Base-by-base conservation (phyloP, 352 stramenopile genomes). In the Phytophthora pisi region DNA sequence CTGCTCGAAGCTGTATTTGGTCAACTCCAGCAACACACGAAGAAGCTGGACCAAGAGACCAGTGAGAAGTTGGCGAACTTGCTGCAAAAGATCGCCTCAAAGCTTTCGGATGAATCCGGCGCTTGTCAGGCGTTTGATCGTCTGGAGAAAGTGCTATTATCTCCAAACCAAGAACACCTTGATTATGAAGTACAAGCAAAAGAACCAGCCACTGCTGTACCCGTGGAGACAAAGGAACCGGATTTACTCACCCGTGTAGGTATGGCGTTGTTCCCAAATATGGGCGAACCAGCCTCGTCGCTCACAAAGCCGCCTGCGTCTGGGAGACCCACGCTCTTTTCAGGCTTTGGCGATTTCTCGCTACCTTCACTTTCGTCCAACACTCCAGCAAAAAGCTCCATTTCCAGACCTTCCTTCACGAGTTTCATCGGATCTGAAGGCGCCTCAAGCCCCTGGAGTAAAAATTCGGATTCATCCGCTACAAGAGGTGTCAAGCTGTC, bases 401-500 rank as follows among this genome's bases (percentile, higher is more conserved):
- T 68, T 31, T 60, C 65, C 16, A 74, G 34, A n/a, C 57, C 69
- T 26, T 77, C 69, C 9, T 47, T 71, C 40, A 58, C 15, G 10
- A 74, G 59, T 51, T 74, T 77, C 68, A 66, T 70, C 10, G 65
- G 55, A 55, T 46, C 69, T 50, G 64, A 74, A 3, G 23, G 9
- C n/a, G 46, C 57, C 34, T 28, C 52, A 8, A 64, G 49, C 47
- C 26, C 54, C 49, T 67, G 47, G 36, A 28, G 60, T 20, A 55
- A 55, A 62, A 49, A 56, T 7, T 54, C 52, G 2, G 65, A 74
- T 26, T 70, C 60, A 24, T 38, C 60, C 28, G 43, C 28, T 51
- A 31, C 51, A n/a, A 47, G 46, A n/a, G 66, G 74, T 5, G 49
- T 50, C 3, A 92, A 90, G 46, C 52, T 90, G 15, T 78, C 84